Evolutionary conservation across 148 eudicot species (phyloP).

Genomic region (Rhododendron kiyosumense): DNA sequence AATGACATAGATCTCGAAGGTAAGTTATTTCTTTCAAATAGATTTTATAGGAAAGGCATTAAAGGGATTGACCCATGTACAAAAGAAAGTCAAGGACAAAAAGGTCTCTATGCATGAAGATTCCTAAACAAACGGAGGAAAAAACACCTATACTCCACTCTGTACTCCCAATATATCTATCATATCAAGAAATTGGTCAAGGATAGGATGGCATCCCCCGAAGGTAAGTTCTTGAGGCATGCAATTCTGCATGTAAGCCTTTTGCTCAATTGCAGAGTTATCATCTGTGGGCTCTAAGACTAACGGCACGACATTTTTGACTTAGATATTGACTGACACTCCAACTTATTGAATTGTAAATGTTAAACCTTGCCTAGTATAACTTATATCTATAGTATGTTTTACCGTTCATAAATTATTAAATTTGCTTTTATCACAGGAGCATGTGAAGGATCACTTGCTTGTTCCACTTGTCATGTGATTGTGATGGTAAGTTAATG

Average conservation of each 20-base stretch:
- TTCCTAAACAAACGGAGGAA: neutral
- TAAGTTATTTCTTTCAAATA: neutral
- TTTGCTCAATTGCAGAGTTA: neutral
- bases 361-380: neutral
- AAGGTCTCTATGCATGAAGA: neutral
- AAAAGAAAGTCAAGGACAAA: neutral
- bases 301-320: neutral
- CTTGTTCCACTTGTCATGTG: constrained; percentile 96
- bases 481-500: constrained; percentile 70
- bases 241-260: neutral
- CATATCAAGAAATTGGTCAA: neutral
- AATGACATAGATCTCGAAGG: constrained; percentile 95
- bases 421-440: constrained; percentile 42
- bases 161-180: neutral
- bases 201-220: neutral
- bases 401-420: neutral
- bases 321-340: neutral
- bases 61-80: neutral
- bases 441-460: constrained; percentile 97
- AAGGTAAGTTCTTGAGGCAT: neutral
- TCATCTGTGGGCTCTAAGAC: neutral
- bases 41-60: neutral
- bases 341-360: neutral
- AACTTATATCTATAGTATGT: neutral
- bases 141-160: neutral